These are phyloP conservation scores for Nitzschia palea DNA, from an alignment of 108 stramenopile genomes.

Conservation along the genomic window DNA sequence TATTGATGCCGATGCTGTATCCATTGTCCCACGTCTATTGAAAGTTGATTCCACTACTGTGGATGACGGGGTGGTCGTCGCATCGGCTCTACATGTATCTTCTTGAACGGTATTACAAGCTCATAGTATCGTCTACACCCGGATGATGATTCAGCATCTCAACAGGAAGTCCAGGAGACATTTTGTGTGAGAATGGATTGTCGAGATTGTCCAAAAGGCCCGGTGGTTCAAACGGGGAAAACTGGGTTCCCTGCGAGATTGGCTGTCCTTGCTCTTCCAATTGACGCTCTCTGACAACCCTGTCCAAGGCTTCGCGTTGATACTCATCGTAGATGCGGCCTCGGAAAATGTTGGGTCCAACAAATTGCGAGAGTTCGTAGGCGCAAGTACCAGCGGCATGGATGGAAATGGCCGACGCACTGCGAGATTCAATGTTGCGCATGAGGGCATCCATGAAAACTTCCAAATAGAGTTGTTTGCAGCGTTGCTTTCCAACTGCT, in stretches of 20 bases:
- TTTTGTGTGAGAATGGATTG: constrained; percentile 30
- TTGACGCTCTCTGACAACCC: constrained; percentile 62
- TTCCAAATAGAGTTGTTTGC: constrained; percentile 77
- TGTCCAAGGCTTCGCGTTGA: constrained; percentile 65
- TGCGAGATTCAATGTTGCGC: constrained; percentile 63
- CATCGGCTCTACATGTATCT: not conserved
- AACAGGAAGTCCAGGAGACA: constrained; percentile 32
- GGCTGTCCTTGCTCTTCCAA: constrained; percentile 30
- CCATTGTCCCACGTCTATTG: too few species aligned
- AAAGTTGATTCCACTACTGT: too few species aligned
- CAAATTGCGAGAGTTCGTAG: constrained; percentile 71
- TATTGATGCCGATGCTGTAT: too few species aligned
- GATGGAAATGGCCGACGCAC: constrained; percentile 71
- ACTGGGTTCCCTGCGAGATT: constrained; percentile 23
- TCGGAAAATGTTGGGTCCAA: constrained; percentile 72
- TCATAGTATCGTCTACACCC: constrained; percentile 4
- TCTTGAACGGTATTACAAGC: constrained; percentile 6
- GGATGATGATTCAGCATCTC: constrained; percentile 28
- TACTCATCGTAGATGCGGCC: constrained; percentile 73
- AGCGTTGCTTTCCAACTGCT: constrained; percentile 77
- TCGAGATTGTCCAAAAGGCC: constrained; percentile 42
- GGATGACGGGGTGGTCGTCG: too few species aligned
- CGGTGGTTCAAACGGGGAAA: constrained; percentile 56
- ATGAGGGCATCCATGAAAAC: constrained; percentile 77
- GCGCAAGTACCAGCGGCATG: constrained; percentile 84